Base-by-base conservation (phyloP, 2,329 filamentous ascomycete species). In the Penicillium sp. region DNA sequence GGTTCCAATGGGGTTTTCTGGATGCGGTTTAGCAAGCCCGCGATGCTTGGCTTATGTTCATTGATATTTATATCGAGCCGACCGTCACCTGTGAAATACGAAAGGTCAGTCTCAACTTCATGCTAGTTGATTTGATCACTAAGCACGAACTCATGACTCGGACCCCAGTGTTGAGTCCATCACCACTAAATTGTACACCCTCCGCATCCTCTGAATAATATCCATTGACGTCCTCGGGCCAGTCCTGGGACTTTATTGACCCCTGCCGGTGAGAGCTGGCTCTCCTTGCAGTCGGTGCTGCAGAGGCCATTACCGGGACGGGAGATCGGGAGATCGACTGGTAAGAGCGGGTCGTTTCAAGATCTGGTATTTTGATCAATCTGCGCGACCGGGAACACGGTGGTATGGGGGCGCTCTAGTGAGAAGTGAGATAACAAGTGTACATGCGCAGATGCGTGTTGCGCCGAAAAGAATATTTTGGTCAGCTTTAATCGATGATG, bases 51-150 rank as follows among this genome's bases (percentile, higher is more conserved):
- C 31, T 48, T 55, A 21, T 48, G 56, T n/a, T 66, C 52, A 31
- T 62, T 52, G 22, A 66, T 61, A 5, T 56, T 55, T 9, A 66
- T 66, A 31, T 62, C 61, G 13, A 66, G 40, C 1, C 63, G 59
- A 2, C 63, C 63, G 31, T 66, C 63, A 1, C 58, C 63, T 65
- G 18, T 2, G 38, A 29, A 14, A 9, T 1, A 24, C 11, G 2
- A 21, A 27, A 8, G 13, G 5, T 44, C 34, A 48, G 50, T 9
- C 2, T 43, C n/a, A n/a, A 10, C 24, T 29, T 14, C 27, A 0
- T 13, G 4, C 18, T 2, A 29, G 10, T 29, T 14, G 2, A 40
- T 7, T 6, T 16, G 11, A 38, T 45, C 16, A 49, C 3, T n/a
- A 9, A 32, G 44, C 14, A 49, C 52, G 18, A 46, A 63, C 61